Evolutionary conservation across 176 grass and related monocot genomes (phyloP).

Genomic region (Zoysia japonica): DNA sequence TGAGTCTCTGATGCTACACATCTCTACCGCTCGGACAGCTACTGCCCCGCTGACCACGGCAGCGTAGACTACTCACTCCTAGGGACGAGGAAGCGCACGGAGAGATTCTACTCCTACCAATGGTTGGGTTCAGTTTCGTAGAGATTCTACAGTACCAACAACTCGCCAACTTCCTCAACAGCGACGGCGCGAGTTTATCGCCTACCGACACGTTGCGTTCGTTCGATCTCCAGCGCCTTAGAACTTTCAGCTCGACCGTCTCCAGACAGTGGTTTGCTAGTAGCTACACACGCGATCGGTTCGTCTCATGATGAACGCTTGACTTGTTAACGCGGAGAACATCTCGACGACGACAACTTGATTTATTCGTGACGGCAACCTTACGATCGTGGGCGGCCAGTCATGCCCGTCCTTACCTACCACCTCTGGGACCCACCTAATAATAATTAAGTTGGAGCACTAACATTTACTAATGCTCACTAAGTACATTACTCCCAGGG

Average conservation of each 20-base stretch:
- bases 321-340: too few relatives aligned
- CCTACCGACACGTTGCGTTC: not conserved
- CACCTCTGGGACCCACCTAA: constrained; percentile 23
- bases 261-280: not conserved
- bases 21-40: constrained; percentile 21
- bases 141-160: too few relatives aligned
- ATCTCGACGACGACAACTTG: too few relatives aligned
- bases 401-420: constrained; percentile 51
- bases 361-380: too few relatives aligned
- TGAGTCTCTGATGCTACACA: constrained; percentile 7
- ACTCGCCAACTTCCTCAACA: constrained; percentile 35
- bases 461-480: not conserved
- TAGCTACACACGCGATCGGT: not conserved
- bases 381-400: not conserved
- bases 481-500: too few relatives aligned
- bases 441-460: not conserved
- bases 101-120: not conserved
- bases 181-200: not conserved
- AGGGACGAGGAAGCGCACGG: too few relatives aligned
- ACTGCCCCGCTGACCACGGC: not conserved
- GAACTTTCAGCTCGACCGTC: not conserved
- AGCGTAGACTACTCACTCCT: not conserved
- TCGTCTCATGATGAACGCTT: not conserved
- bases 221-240: not conserved
- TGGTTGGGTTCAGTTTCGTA: not conserved